phyloP scores from a whole-genome alignment of 1,284 basidiomycete genomes.

The Moesziomyces parantarcticus region DNA sequence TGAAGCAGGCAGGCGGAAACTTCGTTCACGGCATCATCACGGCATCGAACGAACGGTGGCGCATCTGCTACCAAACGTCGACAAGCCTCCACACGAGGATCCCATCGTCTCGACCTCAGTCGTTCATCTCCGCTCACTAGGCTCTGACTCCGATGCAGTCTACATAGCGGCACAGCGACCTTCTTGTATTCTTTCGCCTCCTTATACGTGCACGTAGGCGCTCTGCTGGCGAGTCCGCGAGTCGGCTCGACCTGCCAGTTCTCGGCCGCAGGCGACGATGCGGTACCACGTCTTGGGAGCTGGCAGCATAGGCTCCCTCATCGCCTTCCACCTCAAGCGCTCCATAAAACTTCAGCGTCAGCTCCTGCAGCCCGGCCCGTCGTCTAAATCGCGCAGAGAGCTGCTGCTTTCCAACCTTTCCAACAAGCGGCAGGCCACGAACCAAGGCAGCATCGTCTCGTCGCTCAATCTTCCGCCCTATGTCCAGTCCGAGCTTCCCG shows the following conservation, averaged over 20 bases:
- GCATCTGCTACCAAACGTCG: too few species aligned
- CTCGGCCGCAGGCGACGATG: constrained; percentile 33
- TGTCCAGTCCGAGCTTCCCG: constrained; percentile 38
- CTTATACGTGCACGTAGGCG: background rate
- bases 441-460: constrained; percentile 28
- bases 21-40: too few species aligned
- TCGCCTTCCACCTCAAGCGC: constrained; percentile 62
- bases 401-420: constrained; percentile 45
- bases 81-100: too few species aligned
- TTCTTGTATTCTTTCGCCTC: background rate
- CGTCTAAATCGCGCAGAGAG: constrained; percentile 24
- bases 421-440: constrained; percentile 30
- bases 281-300: constrained; percentile 65
- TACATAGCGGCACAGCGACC: background rate
- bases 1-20: too few species aligned
- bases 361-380: constrained; percentile 31
- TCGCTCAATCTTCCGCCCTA: constrained; percentile 50
- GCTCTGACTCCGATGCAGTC: background rate
- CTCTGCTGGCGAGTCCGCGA: constrained; percentile 1
- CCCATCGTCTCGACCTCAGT: too few species aligned
- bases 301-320: constrained; percentile 62
- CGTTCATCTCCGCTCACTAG: too few species aligned
- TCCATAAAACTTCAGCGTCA: constrained; percentile 43
- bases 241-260: background rate
- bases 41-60: too few species aligned